Evolutionary conservation across 805 yeast genomes (phyloP).

Genomic region (Candida hungchunana): DNA sequence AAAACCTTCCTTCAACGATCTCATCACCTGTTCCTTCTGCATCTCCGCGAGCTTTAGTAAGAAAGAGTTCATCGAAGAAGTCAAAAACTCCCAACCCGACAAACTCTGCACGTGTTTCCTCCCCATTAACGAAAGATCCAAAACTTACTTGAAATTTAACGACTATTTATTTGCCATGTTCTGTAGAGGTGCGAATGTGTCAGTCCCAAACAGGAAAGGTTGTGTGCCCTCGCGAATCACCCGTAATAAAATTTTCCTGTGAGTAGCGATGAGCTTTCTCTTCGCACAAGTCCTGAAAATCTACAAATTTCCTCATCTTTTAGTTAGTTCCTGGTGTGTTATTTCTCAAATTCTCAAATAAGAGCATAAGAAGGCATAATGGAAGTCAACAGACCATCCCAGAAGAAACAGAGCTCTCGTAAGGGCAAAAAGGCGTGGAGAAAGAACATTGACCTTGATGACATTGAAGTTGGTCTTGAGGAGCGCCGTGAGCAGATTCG

Average conservation of each 20-base stretch:
- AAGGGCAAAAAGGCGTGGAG: constrained; percentile 94
- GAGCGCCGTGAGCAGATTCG: constrained; percentile 59
- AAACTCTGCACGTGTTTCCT: no score
- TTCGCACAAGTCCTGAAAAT: not conserved
- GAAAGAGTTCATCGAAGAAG: not conserved
- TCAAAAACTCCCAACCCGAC: no score
- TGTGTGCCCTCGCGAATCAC: constrained; percentile 3
- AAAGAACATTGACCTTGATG: constrained; percentile 83
- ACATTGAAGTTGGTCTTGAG: constrained; percentile 68
- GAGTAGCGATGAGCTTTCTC: constrained; percentile 20
- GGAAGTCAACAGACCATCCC: constrained; percentile 50
- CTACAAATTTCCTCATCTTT: not conserved
- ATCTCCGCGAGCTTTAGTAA: not conserved
- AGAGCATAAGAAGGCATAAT: constrained; percentile 15
- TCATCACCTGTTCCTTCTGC: not conserved
- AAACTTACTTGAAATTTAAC: no score
- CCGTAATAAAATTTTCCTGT: constrained; percentile 3
- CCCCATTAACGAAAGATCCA: no score
- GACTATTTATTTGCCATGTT: no score
- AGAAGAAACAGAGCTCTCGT: constrained; percentile 69
- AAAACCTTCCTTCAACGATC: constrained; percentile 1
- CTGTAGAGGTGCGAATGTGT: no score
- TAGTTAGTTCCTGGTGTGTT: not conserved
- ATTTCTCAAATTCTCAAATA: not conserved
- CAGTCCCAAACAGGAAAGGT: constrained; percentile 7